Conservation (phyloP, 78 protist genomes). For the Monosiga brevicollis region DNA sequence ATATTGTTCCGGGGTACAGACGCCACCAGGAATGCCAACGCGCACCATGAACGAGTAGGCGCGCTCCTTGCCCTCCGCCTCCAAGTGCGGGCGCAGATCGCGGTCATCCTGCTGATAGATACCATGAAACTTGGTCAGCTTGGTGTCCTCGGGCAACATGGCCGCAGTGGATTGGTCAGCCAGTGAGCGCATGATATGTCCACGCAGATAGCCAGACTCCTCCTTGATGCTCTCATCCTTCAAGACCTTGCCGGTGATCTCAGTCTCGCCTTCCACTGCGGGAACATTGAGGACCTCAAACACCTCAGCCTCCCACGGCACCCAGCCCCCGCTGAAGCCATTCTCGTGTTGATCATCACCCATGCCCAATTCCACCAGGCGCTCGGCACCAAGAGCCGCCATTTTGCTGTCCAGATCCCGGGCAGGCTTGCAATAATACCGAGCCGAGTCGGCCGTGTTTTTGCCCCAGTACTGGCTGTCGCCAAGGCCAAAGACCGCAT, state of each 20-base stretch:
- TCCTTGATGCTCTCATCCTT: slow-evolving; percentile 27
- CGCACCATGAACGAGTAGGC: slow-evolving; percentile 48
- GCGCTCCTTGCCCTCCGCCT: slow-evolving; percentile 1
- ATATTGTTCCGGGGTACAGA: slow-evolving; percentile 38
- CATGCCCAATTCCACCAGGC: slow-evolving; percentile 4
- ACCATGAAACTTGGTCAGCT: slow-evolving; percentile 51
- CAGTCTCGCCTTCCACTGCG: neutral
- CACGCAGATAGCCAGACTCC: slow-evolving; percentile 23
- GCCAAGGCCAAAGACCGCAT: slow-evolving; percentile 51
- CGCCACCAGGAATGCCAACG: slow-evolving; percentile 49
- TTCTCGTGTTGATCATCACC: slow-evolving; percentile 42
- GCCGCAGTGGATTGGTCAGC: slow-evolving; percentile 28
- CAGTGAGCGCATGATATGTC: slow-evolving; percentile 22
- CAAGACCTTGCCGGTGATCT: neutral
- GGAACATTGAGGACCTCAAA: neutral
- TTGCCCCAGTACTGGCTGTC: slow-evolving; percentile 42
- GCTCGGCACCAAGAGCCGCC: slow-evolving; percentile 14
- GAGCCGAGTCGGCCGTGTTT: slow-evolving; percentile 6
- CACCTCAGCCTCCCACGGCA: slow-evolving; percentile 10
- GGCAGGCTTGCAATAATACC: slow-evolving; percentile 27
- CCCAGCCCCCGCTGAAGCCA: slow-evolving; percentile 2
- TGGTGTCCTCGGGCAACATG: slow-evolving; percentile 10
- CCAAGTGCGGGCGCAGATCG: slow-evolving; percentile 36
- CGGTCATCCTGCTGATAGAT: slow-evolving; percentile 52
- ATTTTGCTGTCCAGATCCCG: slow-evolving; percentile 23